phyloP scores from a whole-genome alignment of 139 green algal species.

The Chlamydomonas eustigma region DNA sequence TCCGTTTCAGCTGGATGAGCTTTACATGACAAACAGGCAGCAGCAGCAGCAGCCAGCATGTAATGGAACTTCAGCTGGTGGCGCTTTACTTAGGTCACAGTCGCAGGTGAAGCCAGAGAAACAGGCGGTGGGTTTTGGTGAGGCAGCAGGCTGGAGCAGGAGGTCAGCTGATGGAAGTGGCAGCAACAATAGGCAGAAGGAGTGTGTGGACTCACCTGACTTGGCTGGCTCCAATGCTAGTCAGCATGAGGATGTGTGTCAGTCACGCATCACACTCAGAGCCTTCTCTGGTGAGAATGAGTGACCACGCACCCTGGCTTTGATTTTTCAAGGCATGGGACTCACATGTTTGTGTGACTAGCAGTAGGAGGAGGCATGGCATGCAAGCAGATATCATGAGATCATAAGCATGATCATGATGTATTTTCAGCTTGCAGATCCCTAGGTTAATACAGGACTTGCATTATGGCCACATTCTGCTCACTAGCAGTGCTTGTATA shows the following conservation, averaged over 20 bases:
- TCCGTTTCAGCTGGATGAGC: too few relatives aligned
- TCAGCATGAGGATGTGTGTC: constrained; percentile 1
- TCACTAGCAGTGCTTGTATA: neutral
- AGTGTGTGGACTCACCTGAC: too few relatives aligned
- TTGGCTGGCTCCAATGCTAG: too few relatives aligned
- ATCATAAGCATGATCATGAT: neutral
- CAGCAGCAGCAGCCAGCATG: too few relatives aligned
- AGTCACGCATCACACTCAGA: neutral
- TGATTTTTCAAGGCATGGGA: neutral
- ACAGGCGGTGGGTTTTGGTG: too few relatives aligned
- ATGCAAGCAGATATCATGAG: neutral
- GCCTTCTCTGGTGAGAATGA: neutral
- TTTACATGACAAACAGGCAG: too few relatives aligned
- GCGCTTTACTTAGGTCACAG: too few relatives aligned
- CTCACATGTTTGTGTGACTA: neutral
- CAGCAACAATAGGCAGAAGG: too few relatives aligned
- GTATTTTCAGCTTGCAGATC: neutral
- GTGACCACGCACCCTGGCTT: neutral
- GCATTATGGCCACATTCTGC: neutral
- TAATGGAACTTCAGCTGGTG: too few relatives aligned
- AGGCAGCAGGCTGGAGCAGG: too few relatives aligned
- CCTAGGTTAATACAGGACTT: neutral
- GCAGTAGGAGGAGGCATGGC: neutral
- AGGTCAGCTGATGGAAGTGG: too few relatives aligned
- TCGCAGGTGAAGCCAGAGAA: too few relatives aligned